phyloP scores from a whole-genome alignment of 805 yeast genomes.

The Nematodospora valgi region DNA sequence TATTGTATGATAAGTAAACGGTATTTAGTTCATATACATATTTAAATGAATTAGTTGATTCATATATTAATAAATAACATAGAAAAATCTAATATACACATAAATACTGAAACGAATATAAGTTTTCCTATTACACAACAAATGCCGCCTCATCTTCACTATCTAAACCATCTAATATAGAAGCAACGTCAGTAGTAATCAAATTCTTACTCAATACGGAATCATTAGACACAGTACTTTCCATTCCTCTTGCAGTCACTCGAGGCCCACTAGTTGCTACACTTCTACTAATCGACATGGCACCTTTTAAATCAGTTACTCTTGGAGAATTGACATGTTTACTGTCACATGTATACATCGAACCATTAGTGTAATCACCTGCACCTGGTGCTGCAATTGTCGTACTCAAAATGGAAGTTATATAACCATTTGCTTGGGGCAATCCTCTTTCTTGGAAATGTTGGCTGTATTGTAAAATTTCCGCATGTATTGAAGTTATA shows the following conservation, averaged over 20 bases:
- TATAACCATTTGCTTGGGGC: constrained; percentile 5
- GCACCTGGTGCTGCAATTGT: too few relatives aligned
- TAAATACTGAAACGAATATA: too few relatives aligned
- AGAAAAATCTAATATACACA: too few relatives aligned
- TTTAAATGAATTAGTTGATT: too few relatives aligned
- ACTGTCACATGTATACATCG: constrained; percentile 15
- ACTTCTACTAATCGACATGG: constrained; percentile 10
- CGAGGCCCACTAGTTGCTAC: not conserved
- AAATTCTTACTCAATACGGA: constrained; percentile 31
- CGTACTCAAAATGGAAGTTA: constrained; percentile 3
- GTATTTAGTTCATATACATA: too few relatives aligned
- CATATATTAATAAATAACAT: too few relatives aligned
- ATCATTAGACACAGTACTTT: constrained; percentile 13
- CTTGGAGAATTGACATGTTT: constrained; percentile 21
- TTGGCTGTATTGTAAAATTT: constrained; percentile 15
- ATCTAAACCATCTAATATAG: constrained; percentile 32
- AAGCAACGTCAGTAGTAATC: constrained; percentile 27
- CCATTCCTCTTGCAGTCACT: constrained; percentile 3
- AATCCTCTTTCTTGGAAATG: constrained; percentile 6
- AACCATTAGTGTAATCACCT: constrained; percentile 12
- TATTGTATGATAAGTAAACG: too few relatives aligned
- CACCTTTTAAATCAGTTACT: constrained; percentile 36
- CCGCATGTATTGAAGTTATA: constrained; percentile 40
- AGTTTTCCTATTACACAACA: constrained; percentile 15
- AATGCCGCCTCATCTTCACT: constrained; percentile 31